phyloP scores from a whole-genome alignment of 371 early-diverging fungal genomes.

The Spraguea lophii region DNA sequence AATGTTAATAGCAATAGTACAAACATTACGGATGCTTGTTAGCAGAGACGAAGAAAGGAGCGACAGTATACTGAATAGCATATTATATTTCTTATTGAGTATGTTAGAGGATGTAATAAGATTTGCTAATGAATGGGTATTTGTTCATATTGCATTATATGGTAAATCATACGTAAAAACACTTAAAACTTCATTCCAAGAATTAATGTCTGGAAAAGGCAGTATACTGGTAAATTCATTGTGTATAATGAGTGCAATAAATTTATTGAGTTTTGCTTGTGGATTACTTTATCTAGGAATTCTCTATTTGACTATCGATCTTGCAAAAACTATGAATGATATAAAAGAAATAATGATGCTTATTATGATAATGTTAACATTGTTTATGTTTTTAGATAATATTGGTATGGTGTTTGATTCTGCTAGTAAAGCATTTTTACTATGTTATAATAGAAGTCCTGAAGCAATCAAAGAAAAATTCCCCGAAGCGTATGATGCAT shows the following conservation, averaged over 20 bases:
- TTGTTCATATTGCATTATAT: not conserved
- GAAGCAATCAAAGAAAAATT: not conserved
- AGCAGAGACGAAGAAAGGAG: not conserved
- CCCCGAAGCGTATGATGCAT: not conserved
- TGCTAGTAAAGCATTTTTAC: not conserved
- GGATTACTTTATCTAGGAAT: not conserved
- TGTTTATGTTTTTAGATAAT: not conserved
- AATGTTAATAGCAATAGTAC: not conserved
- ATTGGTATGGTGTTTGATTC: not conserved
- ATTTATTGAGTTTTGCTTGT: not conserved
- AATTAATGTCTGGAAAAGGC: not conserved
- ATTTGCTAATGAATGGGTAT: conserved; percentile 1
- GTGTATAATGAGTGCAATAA: not conserved
- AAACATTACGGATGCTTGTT: not conserved
- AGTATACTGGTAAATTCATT: not conserved
- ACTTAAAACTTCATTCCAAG: not conserved
- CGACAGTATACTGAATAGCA: not conserved
- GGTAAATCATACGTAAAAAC: not conserved
- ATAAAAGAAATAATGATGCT: not conserved
- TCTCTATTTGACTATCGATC: not conserved
- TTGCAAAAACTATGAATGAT: not conserved
- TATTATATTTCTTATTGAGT: not conserved
- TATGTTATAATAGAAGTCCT: not conserved
- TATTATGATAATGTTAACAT: not conserved
- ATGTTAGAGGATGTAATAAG: not conserved